phyloP scores from a whole-genome alignment of 305 asterid species.

The Fraxinus platypoda region DNA sequence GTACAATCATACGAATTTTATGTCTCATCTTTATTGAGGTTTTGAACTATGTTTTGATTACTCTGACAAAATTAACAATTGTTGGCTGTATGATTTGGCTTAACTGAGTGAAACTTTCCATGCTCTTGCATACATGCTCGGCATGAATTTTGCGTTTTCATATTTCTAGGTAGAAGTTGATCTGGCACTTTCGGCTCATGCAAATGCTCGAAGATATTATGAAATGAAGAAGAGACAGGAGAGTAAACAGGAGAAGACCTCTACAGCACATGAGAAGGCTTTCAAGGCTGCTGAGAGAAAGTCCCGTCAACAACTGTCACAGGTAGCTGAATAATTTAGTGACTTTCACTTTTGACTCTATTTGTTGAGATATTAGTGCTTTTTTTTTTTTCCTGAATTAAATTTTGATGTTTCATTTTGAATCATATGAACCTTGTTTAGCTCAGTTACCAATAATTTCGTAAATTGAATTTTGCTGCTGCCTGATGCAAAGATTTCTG shows the following conservation, averaged over 20 bases:
- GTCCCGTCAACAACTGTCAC: conserved; percentile 84
- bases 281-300: conserved; percentile 96
- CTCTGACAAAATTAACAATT: conserved; percentile 1
- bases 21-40: conserved; percentile 13
- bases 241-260: conserved; percentile 90
- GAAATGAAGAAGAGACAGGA: conserved; percentile 93
- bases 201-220: conserved; percentile 95
- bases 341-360: conserved; percentile 10
- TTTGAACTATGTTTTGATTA: conserved; percentile 1
- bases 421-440: neutral
- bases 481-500: neutral
- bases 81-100: neutral
- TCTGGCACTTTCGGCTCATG: conserved; percentile 94
- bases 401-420: neutral
- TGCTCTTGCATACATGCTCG: neutral
- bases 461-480: neutral
- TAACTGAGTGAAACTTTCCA: conserved; percentile 16
- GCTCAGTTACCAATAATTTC: neutral
- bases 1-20: conserved; percentile 10
- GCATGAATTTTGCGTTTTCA: conserved; percentile 16
- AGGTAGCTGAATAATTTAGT: conserved; percentile 54
- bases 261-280: conserved; percentile 93
- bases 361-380: neutral
- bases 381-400: neutral
- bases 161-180: conserved; percentile 85